Conservation (phyloP, 2,329 filamentous ascomycete species). For the Endocalyx cinctus region DNA sequence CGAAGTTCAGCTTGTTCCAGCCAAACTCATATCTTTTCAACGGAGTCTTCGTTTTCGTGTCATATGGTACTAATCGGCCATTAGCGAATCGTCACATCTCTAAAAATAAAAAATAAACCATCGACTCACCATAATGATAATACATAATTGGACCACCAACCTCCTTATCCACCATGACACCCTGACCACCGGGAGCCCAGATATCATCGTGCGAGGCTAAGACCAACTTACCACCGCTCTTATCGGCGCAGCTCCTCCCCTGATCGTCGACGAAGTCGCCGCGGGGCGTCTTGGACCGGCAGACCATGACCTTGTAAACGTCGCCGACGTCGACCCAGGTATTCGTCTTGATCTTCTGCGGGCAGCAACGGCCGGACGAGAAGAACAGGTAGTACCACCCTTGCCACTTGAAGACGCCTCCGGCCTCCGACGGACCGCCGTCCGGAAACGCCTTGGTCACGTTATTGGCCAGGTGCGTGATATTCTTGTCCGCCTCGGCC, state of each 20-base stretch:
- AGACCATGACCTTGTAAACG: constrained; percentile 20
- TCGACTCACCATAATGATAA: constrained; percentile 17
- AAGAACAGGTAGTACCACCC: constrained; percentile 18
- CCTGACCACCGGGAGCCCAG: constrained; percentile 18
- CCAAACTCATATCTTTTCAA: constrained; percentile 13
- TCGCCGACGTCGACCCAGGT: constrained; percentile 13
- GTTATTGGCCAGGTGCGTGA: constrained; percentile 17
- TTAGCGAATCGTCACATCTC: too few relatives aligned
- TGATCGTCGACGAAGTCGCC: constrained; percentile 13
- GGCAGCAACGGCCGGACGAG: constrained; percentile 17
- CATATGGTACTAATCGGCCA: constrained; percentile 15
- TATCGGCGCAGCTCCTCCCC: constrained; percentile 11
- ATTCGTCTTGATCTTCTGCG: constrained; percentile 8
- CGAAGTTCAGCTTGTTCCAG: constrained; percentile 20
- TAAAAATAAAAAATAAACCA: background rate
- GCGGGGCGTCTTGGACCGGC: constrained; percentile 13
- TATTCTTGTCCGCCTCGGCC: constrained; percentile 7
- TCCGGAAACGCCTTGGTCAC: constrained; percentile 9
- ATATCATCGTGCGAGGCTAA: constrained; percentile 14
- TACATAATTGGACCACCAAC: constrained; percentile 15
- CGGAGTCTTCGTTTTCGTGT: constrained; percentile 9
- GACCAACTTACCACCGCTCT: constrained; percentile 15
- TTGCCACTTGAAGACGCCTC: constrained; percentile 11
- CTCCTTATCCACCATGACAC: constrained; percentile 15
- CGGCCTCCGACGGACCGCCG: constrained; percentile 15